Evolutionary conservation across 257 asterid species (phyloP).

Genomic region (Fraxinus pennsylvanica): DNA sequence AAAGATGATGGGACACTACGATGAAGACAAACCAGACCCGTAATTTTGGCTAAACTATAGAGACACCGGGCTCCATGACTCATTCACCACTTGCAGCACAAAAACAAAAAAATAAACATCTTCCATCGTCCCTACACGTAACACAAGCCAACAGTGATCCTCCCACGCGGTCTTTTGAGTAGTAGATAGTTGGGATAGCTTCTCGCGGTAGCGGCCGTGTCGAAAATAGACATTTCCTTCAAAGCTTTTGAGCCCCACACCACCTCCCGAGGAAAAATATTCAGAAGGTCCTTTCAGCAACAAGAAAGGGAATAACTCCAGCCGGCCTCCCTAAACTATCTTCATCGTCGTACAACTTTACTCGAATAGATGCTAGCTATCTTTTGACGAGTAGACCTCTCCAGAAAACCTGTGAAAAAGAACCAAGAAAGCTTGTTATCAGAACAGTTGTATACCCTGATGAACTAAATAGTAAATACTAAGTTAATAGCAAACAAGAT

Average conservation of each 20-base stretch:
- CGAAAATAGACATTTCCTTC: constrained; percentile 6
- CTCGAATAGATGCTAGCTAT: constrained; percentile 11
- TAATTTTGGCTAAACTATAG: constrained; percentile 7
- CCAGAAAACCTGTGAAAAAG: constrained; percentile 22
- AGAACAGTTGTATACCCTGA: background rate
- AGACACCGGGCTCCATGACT: constrained; percentile 2
- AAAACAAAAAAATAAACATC: background rate
- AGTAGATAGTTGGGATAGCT: constrained; percentile 12
- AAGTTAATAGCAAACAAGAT: background rate
- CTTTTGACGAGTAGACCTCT: constrained; percentile 16
- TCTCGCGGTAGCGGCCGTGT: background rate
- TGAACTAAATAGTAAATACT: background rate
- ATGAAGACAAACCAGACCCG: no score
- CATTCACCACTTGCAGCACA: constrained; percentile 5
- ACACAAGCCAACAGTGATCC: constrained; percentile 4
- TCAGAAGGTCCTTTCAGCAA: constrained; percentile 4
- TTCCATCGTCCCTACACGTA: background rate
- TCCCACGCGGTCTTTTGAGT: background rate
- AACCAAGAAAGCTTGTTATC: background rate
- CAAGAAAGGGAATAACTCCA: constrained; percentile 6
- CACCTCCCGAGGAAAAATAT: background rate
- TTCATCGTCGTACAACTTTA: background rate
- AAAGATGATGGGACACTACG: background rate
- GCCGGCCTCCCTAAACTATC: constrained; percentile 17
- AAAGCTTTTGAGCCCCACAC: constrained; percentile 2